Percentiles rank a stretch among this genome's conserved stretches.
These are phyloP conservation scores for Populus simonii DNA, from an alignment of 345 rosid genomes.

Conservation along the genomic window DNA sequence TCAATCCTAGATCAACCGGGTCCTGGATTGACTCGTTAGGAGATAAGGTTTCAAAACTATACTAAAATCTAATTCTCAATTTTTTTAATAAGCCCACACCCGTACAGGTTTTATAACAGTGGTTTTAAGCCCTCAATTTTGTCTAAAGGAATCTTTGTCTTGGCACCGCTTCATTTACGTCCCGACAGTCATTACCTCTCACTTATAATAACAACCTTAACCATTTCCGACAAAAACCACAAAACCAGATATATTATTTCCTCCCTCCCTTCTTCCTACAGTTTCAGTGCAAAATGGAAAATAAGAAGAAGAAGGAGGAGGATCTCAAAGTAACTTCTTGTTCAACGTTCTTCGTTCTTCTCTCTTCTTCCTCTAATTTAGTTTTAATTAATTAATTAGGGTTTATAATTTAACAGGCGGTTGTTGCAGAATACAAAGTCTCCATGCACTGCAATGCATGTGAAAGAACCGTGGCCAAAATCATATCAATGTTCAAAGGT, in stretches of 20 bases:
- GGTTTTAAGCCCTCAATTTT: too few relatives aligned
- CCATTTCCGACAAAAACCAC: too few relatives aligned
- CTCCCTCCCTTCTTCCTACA: too few relatives aligned
- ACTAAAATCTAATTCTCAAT: too few relatives aligned
- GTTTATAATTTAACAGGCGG: conserved; percentile 26
- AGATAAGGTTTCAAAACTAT: too few relatives aligned
- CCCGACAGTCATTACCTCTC: too few relatives aligned
- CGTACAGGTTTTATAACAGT: too few relatives aligned
- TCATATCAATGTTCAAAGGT: conserved; percentile 63
- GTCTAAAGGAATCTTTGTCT: too few relatives aligned
- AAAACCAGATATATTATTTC: neutral
- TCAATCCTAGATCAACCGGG: fast-evolving
- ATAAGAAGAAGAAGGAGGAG: conserved; percentile 18
- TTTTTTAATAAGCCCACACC: too few relatives aligned
- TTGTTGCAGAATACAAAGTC: conserved; percentile 44
- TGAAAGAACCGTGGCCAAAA: conserved; percentile 57
- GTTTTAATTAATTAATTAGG: neutral
- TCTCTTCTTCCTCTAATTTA: too few relatives aligned
- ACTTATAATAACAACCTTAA: too few relatives aligned
- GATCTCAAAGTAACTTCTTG: conserved; percentile 35
- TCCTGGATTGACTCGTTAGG: fast-evolving
- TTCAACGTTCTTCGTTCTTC: neutral
- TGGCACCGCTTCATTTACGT: too few relatives aligned
- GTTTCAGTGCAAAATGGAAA: conserved; percentile 19
- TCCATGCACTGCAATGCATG: conserved; percentile 85